Percentiles rank a stretch among this genome's conserved stretches.
These are phyloP conservation scores for Limnanthes douglasii DNA, from an alignment of 345 rosid genomes.

Conservation along the genomic window DNA sequence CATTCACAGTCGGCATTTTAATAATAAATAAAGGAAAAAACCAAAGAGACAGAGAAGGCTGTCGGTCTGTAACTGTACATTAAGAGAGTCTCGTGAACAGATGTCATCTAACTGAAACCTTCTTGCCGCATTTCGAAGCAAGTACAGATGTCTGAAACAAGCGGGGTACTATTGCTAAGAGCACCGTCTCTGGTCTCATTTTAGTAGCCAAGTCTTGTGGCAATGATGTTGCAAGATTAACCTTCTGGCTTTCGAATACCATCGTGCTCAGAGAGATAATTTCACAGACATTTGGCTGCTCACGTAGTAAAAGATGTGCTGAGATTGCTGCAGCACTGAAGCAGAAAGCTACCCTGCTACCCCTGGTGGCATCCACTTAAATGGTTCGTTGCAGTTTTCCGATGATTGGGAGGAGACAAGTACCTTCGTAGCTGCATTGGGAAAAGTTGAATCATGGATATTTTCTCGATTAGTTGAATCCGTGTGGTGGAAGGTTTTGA, in stretches of 20 bases:
- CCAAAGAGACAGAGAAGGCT: no score
- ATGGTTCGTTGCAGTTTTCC: slow-evolving; percentile 26
- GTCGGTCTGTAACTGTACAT: no score
- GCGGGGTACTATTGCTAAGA: slow-evolving; percentile 67
- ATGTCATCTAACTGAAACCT: no score
- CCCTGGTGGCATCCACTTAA: no score
- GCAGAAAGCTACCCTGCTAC: no score
- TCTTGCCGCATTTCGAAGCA: no score
- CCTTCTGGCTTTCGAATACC: slow-evolving; percentile 87
- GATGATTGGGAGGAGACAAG: slow-evolving; percentile 95
- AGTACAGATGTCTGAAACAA: no score
- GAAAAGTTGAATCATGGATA: slow-evolving; percentile 79
- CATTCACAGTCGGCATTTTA: no score
- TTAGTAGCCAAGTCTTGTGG: slow-evolving; percentile 80
- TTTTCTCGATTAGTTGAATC: slow-evolving; percentile 90
- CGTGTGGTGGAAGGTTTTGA: slow-evolving; percentile 94
- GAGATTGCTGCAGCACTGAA: no score
- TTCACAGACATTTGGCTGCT: slow-evolving; percentile 60
- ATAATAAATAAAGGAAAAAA: no score
- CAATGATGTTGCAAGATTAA: slow-evolving; percentile 89
- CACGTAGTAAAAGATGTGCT: no score
- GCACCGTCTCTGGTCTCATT: slow-evolving; percentile 74
- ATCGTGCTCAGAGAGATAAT: slow-evolving; percentile 68
- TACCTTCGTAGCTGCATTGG: slow-evolving; percentile 60
- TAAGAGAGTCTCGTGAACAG: no score